Evolutionary conservation across 1,139 yeast genomes (phyloP), one percentile per base, ranked within the genome.

Genomic region (Pichia sp.): DNA sequence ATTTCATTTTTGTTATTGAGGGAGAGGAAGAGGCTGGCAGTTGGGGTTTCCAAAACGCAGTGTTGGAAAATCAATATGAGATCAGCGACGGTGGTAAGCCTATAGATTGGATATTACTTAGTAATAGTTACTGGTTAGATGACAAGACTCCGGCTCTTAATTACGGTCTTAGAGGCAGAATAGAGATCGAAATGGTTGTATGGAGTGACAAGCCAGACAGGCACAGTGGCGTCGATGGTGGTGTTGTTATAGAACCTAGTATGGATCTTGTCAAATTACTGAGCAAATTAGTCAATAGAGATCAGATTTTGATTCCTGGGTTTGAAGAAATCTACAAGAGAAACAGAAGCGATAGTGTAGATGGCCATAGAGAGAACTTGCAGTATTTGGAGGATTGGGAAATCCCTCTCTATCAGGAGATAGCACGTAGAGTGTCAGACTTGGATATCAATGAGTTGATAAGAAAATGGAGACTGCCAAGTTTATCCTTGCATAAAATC

Each of bases 11-110:
- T 61, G 67, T 93, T 19, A 77, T 93, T 50, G 99, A 93, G 68
- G 99, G 99, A 42, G 96, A 90, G 67, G 99, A 93, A 67, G 99
- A 93, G 67, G 80, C 88, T 57, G 98, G 98, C 0, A 87, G 96
- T 0, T 79, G 78, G 59, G 96, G 98, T 0, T 89, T 93, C 66
- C 84, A 83, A 60, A 75, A 80, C 8, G 83, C 86, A 1, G 77
- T 93, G 30, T 62, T 65, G 22, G 46, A 48, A 16, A 69, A 74
- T 42, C 71, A 85, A 60, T 71, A 73, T 49, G 70, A 67, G 1
- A 58, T 80, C 3, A 79, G 89, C 60, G 95, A 95, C 1, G 66
- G 70, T 18, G 46, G 41, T 23, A 44, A 51, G 22, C 13, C 44
- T 21, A 80, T 93, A 51, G 97, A 93, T 69, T 91, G 96, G 95